Base-by-base conservation (phyloP, 768 basidiomycete species). In the Filobasidium wieringae region DNA sequence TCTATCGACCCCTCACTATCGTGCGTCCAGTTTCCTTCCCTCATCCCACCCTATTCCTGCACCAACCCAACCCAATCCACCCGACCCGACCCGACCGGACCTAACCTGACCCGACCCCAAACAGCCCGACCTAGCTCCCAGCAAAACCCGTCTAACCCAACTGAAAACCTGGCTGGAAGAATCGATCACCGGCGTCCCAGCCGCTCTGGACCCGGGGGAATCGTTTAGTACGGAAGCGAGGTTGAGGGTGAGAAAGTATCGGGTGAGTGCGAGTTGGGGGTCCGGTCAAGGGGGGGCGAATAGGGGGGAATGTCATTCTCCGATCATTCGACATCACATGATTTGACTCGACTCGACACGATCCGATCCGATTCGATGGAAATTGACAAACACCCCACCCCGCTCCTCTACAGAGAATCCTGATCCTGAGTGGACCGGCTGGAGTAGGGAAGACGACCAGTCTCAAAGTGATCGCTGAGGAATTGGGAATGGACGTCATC, bases 371-470 rank as follows among this genome's bases (percentile, higher is more conserved):
- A n/a, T n/a, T n/a, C n/a, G n/a, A n/a, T n/a, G n/a, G n/a, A n/a
- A n/a, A n/a, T n/a, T n/a, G n/a, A n/a, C n/a, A n/a, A n/a, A n/a
- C n/a, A n/a, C n/a, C n/a, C n/a, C n/a, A n/a, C n/a, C 26, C 9
- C 11, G 14, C 15, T 14, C 12, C 12, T 11, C 22, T 15, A 14
- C 30, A 96, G 87, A 80, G 90, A 45, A 82, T 99, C 29, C 79
- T 97, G 7, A 81, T 82, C 0, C 74, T 99, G 11, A 86, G 87
- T 2, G 93, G 93, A 1, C 88, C 89, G 0, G 84, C 93, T 7
- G 93, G 93, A 1, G 81, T 83, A 0, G 93, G 82, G 0, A 99
- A 99, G 77, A 95, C 93, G 0, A 80, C 90, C 0, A 88, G 88
- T 0, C 64, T 97, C 2, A 80, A 81, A 27, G 80, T 90, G 1